phyloP scores from a whole-genome alignment of 768 basidiomycete genomes.

The Goffeauzyma gilvescens region DNA sequence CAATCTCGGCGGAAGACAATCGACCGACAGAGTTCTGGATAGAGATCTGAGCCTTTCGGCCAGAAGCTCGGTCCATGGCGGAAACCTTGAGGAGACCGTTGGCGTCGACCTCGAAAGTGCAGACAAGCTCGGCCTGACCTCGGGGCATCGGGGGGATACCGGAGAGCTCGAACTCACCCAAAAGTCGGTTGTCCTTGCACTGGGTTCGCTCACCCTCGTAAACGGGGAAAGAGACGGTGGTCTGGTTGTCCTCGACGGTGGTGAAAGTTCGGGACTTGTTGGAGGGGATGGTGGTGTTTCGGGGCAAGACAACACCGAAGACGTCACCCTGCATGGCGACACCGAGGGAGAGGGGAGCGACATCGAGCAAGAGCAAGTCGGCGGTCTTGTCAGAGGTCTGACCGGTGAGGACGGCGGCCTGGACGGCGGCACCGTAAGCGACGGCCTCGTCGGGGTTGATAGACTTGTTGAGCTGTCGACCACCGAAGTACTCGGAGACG shows the following conservation, averaged over 20 bases:
- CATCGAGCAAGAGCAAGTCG: constrained; percentile 94
- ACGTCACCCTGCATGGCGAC: constrained; percentile 99
- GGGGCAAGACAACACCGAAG: constrained; percentile 97
- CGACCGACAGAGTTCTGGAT: constrained; percentile 99
- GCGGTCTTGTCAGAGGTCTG: constrained; percentile 98
- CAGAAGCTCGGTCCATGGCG: constrained; percentile 92
- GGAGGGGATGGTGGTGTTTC: constrained; percentile 98
- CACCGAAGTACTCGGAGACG: constrained; percentile 95
- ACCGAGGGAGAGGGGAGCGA: constrained; percentile 93
- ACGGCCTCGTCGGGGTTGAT: constrained; percentile 99
- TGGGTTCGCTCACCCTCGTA: constrained; percentile 99
- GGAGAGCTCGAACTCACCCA: constrained; percentile 97
- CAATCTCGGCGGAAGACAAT: constrained; percentile 89
- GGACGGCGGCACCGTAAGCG: constrained; percentile 97
- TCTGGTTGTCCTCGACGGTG: constrained; percentile 99
- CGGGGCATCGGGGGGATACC: constrained; percentile 99
- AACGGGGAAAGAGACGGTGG: constrained; percentile 98
- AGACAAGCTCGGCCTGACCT: constrained; percentile 97
- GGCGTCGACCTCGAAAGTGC: constrained; percentile 98
- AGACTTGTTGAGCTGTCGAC: constrained; percentile 95
- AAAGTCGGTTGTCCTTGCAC: constrained; percentile 95
- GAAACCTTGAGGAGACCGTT: constrained; percentile 99
- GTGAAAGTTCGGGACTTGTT: constrained; percentile 99
- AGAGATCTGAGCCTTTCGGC: constrained; percentile 88
- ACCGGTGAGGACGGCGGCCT: constrained; percentile 94